phyloP scores from a whole-genome alignment of 2,329 filamentous ascomycete species.

The Fusarium setosum region DNA sequence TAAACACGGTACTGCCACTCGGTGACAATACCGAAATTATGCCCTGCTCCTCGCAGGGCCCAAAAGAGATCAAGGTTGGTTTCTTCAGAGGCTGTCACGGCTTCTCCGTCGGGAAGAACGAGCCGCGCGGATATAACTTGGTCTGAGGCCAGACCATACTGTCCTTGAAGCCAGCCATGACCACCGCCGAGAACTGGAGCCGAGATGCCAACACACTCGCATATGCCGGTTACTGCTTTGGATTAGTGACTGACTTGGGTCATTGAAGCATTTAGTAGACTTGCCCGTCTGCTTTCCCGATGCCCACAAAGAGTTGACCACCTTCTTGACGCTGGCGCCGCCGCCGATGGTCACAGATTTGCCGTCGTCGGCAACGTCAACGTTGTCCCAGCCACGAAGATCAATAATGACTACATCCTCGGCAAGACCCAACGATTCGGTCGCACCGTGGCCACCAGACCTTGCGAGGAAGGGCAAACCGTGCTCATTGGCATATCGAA shows the following conservation, averaged over 20 bases:
- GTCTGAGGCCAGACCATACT: conserved; percentile 47
- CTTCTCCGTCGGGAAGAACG: conserved; percentile 46
- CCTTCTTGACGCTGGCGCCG: conserved; percentile 21
- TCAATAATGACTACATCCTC: conserved; percentile 23
- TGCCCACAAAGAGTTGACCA: conserved; percentile 9
- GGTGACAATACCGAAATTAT: conserved; percentile 50
- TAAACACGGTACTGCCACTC: conserved; percentile 59
- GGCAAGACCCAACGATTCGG: conserved; percentile 13
- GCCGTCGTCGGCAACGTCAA: not conserved
- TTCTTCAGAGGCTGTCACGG: conserved; percentile 29
- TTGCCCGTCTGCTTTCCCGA: conserved; percentile 26
- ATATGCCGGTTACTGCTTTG: conserved; percentile 36
- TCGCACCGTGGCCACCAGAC: conserved; percentile 30
- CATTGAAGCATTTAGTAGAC: not conserved
- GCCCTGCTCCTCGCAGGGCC: conserved; percentile 49
- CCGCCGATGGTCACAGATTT: conserved; percentile 10
- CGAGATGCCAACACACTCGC: conserved; percentile 44
- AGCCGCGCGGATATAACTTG: conserved; percentile 48
- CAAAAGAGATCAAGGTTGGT: conserved; percentile 48
- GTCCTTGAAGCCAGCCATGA: conserved; percentile 45
- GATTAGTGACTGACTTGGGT: not conserved
- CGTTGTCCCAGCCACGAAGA: not conserved
- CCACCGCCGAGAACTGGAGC: conserved; percentile 47
- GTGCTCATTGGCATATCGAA: conserved; percentile 22
- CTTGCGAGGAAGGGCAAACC: conserved; percentile 15